These are phyloP conservation scores for Hypericum androsaemum DNA, from an alignment of 345 rosid genomes.

Conservation along the genomic window DNA sequence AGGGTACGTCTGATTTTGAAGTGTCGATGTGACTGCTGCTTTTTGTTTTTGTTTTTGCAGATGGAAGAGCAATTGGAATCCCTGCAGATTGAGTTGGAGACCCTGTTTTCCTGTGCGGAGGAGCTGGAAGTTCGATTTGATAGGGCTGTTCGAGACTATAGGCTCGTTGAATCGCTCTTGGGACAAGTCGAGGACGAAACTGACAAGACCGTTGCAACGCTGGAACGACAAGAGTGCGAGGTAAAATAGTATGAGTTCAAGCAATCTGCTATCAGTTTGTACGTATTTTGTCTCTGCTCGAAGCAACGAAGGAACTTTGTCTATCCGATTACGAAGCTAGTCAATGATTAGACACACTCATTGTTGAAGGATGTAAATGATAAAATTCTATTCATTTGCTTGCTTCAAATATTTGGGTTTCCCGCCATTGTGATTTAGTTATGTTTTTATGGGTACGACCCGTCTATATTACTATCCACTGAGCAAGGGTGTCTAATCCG, in stretches of 20 bases:
- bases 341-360: no score
- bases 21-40: background rate
- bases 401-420: no score
- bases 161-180: constrained; percentile 42
- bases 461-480: constrained; percentile 3
- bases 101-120: constrained; percentile 41
- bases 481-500: background rate
- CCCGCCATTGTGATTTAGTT: background rate
- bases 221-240: constrained; percentile 50
- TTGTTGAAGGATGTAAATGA: no score
- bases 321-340: no score
- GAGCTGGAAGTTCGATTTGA: constrained; percentile 45
- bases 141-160: constrained; percentile 37
- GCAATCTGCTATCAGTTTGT: background rate
- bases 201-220: constrained; percentile 40
- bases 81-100: constrained; percentile 46
- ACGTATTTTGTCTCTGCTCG: background rate
- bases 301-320: background rate
- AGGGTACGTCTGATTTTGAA: background rate
- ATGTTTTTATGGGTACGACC: background rate
- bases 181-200: constrained; percentile 62
- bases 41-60: constrained; percentile 29
- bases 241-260: constrained; percentile 19
- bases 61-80: constrained; percentile 45
- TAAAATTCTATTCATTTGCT: no score